phyloP scores from a whole-genome alignment of 257 asterid species.

The Ilex aquifolium region DNA sequence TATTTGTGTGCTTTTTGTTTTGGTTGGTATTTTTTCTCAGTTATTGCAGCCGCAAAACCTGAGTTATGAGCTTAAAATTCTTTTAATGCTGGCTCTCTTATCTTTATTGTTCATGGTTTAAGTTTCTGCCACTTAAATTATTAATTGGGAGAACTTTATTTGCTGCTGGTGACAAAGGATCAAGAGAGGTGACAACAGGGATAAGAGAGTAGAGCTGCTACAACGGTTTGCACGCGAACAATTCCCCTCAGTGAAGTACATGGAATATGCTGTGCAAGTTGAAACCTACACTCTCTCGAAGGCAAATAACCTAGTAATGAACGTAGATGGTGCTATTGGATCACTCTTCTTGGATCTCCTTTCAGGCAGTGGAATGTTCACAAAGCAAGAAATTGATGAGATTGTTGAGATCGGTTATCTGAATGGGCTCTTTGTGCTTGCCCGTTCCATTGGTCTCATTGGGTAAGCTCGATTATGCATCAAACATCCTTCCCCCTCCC shows the following conservation, averaged over 20 bases:
- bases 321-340: conserved; percentile 98
- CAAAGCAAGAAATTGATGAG: conserved; percentile 91
- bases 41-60: neutral
- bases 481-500: neutral
- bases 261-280: conserved; percentile 98
- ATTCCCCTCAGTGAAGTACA: conserved; percentile 93
- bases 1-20: neutral
- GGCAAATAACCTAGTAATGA: conserved; percentile 92
- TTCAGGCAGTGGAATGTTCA: conserved; percentile 99
- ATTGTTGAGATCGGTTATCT: conserved; percentile 89
- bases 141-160: conserved; percentile 9
- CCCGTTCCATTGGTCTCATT: conserved; percentile 99
- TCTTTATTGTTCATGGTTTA: neutral
- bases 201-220: conserved; percentile 88
- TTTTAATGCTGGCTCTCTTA: neutral
- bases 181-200: conserved; percentile 99
- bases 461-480: conserved; percentile 53
- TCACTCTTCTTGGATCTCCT: conserved; percentile 97
- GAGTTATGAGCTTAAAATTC: neutral
- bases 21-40: neutral
- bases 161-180: conserved; percentile 38
- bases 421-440: conserved; percentile 94
- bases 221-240: conserved; percentile 80
- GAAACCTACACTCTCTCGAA: conserved; percentile 92
- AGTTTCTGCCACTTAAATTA: conserved; percentile 7